Evolutionary conservation across 2,329 filamentous ascomycete genomes (phyloP).

Genomic region (Talaromyces amestolkiae): DNA sequence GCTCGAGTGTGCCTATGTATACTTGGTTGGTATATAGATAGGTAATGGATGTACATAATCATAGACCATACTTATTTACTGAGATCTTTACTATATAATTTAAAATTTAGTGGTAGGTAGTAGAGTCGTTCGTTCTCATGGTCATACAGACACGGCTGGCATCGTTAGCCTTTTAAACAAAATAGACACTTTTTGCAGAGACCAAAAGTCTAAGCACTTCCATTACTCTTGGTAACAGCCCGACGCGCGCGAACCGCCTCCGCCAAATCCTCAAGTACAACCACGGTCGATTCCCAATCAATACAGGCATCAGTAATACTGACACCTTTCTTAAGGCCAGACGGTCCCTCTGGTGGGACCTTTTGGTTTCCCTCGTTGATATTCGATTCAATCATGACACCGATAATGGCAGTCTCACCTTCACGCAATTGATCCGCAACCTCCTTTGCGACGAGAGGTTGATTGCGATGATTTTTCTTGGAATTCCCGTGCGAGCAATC

Average conservation of each 20-base stretch:
- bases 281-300: constrained; percentile 80
- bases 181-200: background rate
- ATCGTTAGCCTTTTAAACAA: background rate
- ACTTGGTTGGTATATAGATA: constrained; percentile 2
- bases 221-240: constrained; percentile 41
- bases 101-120: too few species aligned
- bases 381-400: constrained; percentile 98
- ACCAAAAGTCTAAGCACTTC: constrained; percentile 13
- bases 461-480: constrained; percentile 94
- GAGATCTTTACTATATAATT: too few species aligned
- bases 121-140: background rate
- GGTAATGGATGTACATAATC: constrained; percentile 8
- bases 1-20: background rate
- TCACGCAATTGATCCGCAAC: constrained; percentile 82
- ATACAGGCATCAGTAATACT: constrained; percentile 97
- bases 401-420: constrained; percentile 84
- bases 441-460: constrained; percentile 83
- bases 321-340: constrained; percentile 79
- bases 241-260: constrained; percentile 77
- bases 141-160: background rate
- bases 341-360: constrained; percentile 76
- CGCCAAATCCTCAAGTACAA: constrained; percentile 79
- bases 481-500: constrained; percentile 99
- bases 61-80: background rate
- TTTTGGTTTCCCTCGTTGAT: constrained; percentile 90